These are phyloP conservation scores for Phaeotremella fagi DNA, from an alignment of 768 basidiomycete species.

Conservation along the genomic window DNA sequence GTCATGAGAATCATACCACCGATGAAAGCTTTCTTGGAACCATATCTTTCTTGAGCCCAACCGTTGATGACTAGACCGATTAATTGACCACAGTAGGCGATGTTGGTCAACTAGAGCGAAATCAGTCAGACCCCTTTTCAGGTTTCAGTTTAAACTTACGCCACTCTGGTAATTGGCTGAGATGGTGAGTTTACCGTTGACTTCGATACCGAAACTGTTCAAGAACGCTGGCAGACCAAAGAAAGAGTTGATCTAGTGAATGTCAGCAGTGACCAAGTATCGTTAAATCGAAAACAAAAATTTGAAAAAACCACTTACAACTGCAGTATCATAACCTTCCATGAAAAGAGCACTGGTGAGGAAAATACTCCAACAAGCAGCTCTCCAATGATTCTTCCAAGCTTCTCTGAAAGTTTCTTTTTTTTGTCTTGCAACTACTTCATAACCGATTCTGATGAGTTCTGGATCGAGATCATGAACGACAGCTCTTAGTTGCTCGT, in stretches of 20 bases:
- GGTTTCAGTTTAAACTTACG: no score
- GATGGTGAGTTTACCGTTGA: slow-evolving; percentile 29
- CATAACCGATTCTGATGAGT: slow-evolving; percentile 19
- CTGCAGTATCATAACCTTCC: slow-evolving; percentile 27
- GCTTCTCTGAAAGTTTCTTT: slow-evolving; percentile 14
- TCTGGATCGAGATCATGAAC: slow-evolving; percentile 19
- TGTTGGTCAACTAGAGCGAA: no score
- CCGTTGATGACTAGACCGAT: slow-evolving; percentile 27
- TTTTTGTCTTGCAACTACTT: slow-evolving; percentile 16
- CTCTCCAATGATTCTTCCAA: slow-evolving; percentile 28
- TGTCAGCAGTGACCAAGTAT: not conserved
- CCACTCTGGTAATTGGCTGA: slow-evolving; percentile 44
- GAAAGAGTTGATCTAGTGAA: slow-evolving; percentile 18
- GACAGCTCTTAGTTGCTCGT: slow-evolving; percentile 17
- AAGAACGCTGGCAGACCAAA: slow-evolving; percentile 22
- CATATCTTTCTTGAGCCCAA: slow-evolving; percentile 19
- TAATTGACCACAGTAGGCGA: slow-evolving; percentile 32
- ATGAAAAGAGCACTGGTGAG: slow-evolving; percentile 20
- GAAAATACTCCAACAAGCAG: slow-evolving; percentile 24
- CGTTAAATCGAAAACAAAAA: not conserved
- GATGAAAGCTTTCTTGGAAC: slow-evolving; percentile 16
- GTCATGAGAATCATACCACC: slow-evolving; percentile 25
- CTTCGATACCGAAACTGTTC: slow-evolving; percentile 12
- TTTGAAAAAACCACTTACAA: slow-evolving; percentile 9
- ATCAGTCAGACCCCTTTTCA: no score